phyloP scores from a whole-genome alignment of 306 rosid genomes.

The Acacia acuminata region DNA sequence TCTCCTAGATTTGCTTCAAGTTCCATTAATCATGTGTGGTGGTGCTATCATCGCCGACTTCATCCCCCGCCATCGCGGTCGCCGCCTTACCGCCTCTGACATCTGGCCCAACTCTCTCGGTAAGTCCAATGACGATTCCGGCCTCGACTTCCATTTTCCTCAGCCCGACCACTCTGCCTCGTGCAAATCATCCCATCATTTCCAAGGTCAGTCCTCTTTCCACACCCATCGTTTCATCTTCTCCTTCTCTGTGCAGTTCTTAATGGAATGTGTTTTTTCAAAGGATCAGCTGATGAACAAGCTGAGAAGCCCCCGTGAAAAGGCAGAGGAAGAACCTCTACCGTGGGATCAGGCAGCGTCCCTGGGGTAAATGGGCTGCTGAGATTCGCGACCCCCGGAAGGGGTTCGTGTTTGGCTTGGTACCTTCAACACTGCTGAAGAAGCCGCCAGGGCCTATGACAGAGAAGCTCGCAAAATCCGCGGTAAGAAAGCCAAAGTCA shows the following conservation, averaged over 20 bases:
- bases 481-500: conserved; percentile 88
- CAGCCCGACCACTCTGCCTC: neutral
- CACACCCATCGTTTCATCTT: too few relatives aligned
- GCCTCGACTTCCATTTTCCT: conserved; percentile 28
- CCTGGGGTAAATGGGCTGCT: conserved; percentile 98
- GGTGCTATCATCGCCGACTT: conserved; percentile 73
- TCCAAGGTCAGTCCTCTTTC: conserved; percentile 45
- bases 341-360: conserved; percentile 94
- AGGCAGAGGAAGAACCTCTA: conserved; percentile 84
- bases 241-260: neutral
- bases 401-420: conserved; percentile 96
- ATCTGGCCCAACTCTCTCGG: conserved; percentile 65
- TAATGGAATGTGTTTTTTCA: conserved; percentile 1
- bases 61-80: conserved; percentile 61
- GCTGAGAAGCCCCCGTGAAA: conserved; percentile 59
- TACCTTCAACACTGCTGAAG: conserved; percentile 88
- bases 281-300: conserved; percentile 43
- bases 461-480: conserved; percentile 87
- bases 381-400: conserved; percentile 95
- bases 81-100: conserved; percentile 47
- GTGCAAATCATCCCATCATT: conserved; percentile 38
- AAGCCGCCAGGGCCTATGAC: conserved; percentile 96
- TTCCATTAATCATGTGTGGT: conserved; percentile 65
- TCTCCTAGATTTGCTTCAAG: neutral
- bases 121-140: conserved; percentile 31